phyloP scores from a whole-genome alignment of 208 protist genomes.

The Kentomonas sorsogonicus region DNA sequence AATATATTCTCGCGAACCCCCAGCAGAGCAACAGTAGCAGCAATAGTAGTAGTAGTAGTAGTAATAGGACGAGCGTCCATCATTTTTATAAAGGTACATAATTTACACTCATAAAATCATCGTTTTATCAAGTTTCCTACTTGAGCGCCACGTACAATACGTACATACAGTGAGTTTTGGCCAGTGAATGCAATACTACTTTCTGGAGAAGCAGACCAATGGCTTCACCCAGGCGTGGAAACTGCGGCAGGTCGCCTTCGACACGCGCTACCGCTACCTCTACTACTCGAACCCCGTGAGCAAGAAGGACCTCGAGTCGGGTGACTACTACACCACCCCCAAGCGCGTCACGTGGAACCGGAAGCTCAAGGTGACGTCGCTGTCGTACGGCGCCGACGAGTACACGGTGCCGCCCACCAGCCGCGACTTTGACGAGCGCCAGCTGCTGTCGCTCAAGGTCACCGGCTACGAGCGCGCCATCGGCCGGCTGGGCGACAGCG shows the following conservation, averaged over 20 bases:
- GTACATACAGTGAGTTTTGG: not conserved
- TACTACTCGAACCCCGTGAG: conserved; percentile 39
- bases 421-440: conserved; percentile 29
- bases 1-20: too few species aligned
- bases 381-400: conserved; percentile 34
- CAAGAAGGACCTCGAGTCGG: conserved; percentile 17
- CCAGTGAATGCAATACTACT: conserved; percentile 33
- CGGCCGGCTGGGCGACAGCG: not conserved
- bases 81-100: not conserved
- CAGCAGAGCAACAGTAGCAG: too few species aligned
- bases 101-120: not conserved
- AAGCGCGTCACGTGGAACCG: conserved; percentile 32
- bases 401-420: conserved; percentile 26
- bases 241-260: conserved; percentile 42
- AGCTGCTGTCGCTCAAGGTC: conserved; percentile 26
- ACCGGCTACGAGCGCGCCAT: conserved; percentile 27
- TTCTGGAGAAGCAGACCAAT: conserved; percentile 37
- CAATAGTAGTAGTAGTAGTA: too few species aligned
- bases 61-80: not conserved
- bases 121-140: not conserved
- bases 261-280: conserved; percentile 38
- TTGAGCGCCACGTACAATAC: not conserved
- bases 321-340: conserved; percentile 7
- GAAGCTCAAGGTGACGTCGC: conserved; percentile 34
- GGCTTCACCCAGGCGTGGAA: conserved; percentile 32